Evolutionary conservation across 208 protist species (phyloP).

Genomic region (Phytomonas serpens): DNA sequence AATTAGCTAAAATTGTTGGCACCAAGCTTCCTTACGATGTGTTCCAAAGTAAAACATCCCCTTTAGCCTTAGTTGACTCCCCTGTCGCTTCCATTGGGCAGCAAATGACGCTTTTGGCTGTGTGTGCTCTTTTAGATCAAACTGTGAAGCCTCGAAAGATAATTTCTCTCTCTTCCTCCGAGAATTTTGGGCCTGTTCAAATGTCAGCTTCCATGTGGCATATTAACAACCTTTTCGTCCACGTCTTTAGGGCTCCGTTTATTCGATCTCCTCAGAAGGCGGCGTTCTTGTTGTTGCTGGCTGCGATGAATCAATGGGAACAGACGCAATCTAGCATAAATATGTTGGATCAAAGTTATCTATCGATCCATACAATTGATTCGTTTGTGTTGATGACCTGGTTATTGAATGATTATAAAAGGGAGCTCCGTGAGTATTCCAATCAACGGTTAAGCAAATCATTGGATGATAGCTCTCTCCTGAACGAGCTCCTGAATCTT

Average conservation of each 20-base stretch:
- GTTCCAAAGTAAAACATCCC: neutral
- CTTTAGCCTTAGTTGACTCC: neutral
- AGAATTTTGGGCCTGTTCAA: neutral
- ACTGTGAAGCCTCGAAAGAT: neutral
- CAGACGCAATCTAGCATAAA: slow-evolving; percentile 12
- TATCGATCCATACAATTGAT: slow-evolving; percentile 37
- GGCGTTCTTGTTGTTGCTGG: slow-evolving; percentile 19
- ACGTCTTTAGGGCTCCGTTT: neutral
- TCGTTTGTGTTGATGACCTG: slow-evolving; percentile 41
- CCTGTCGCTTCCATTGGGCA: neutral
- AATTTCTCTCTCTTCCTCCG: neutral
- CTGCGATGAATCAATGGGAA: slow-evolving; percentile 27
- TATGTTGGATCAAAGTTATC: slow-evolving; percentile 19
- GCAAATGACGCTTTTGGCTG: neutral
- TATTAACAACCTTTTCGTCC: neutral
- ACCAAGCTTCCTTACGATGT: neutral
- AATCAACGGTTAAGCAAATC: neutral
- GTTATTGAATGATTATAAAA: slow-evolving; percentile 14
- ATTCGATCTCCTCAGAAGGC: neutral
- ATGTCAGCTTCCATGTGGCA: neutral
- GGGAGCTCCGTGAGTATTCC: neutral
- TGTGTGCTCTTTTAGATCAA: neutral
- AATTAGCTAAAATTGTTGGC: neutral
- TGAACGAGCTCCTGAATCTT: neutral
- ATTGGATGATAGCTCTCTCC: neutral